phyloP scores from a whole-genome alignment of 768 basidiomycete genomes.

The Leucosporidium yakuticum region DNA sequence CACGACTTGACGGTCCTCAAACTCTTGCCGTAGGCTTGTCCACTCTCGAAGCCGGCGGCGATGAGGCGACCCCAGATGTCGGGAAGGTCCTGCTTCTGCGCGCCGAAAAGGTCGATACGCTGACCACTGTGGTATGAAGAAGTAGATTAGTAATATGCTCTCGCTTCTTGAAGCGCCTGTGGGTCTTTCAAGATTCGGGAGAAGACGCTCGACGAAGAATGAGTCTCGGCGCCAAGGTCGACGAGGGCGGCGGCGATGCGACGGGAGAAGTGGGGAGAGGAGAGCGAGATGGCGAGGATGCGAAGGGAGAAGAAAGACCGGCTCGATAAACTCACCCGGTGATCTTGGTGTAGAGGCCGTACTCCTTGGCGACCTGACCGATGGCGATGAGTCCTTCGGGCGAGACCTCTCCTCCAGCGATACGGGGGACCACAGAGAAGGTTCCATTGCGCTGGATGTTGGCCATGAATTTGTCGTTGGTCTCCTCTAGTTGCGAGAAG shows the following conservation, averaged over 20 bases:
- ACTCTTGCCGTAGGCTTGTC: slow-evolving; percentile 66
- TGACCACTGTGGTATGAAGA: slow-evolving; percentile 44
- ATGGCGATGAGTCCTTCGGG: slow-evolving; percentile 62
- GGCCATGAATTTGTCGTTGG: slow-evolving; percentile 53
- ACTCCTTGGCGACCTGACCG: slow-evolving; percentile 63
- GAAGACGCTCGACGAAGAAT: too few relatives aligned
- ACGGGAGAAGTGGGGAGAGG: background rate
- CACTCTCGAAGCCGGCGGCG: slow-evolving; percentile 65
- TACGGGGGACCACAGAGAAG: slow-evolving; percentile 65
- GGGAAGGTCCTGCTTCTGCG: slow-evolving; percentile 62
- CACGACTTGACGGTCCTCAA: slow-evolving; percentile 71
- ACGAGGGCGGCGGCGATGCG: background rate
- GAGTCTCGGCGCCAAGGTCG: too few relatives aligned
- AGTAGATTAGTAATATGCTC: too few relatives aligned
- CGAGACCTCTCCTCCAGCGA: slow-evolving; percentile 64
- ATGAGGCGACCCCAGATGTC: slow-evolving; percentile 60
- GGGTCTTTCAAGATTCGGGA: too few relatives aligned
- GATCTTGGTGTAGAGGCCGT: slow-evolving; percentile 60
- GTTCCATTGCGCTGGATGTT: slow-evolving; percentile 47
- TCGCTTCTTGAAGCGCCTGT: too few relatives aligned
- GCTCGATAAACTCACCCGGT: slow-evolving; percentile 38
- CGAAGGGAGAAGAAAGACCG: background rate
- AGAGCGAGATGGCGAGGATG: too few relatives aligned
- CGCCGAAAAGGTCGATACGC: slow-evolving; percentile 67
- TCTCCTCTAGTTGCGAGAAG: slow-evolving; percentile 54